Base-by-base conservation (phyloP, 2,329 filamentous ascomycete genomes). In the Aspergillus awamori region DNA sequence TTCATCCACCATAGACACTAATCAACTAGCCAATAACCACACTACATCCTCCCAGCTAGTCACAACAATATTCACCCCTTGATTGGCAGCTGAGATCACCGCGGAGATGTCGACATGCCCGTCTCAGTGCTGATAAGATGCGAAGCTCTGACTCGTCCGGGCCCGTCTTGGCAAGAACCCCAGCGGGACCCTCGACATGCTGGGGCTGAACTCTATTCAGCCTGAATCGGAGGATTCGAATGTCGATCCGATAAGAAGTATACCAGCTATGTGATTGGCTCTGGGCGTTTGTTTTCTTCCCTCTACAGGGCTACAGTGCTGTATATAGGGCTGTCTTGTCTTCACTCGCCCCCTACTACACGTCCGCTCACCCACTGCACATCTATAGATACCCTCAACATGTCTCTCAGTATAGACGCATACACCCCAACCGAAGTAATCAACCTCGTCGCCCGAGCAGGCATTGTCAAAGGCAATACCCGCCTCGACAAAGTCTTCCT, bases 401-500 rank as follows among this genome's bases (percentile, higher is more conserved):
- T 65, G 63, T 30, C 61, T 1, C n/a, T 62, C 20, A 60, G 53
- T 3, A 66, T 77, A 48, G 72, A 82, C 60, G 73, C 80, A 4
- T 82, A 82, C 67, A 80, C 80, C 4, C 80, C 82, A 0, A 66
- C 70, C 13, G 79, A 86, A 72, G 80, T 83, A 38, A 80, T 80
- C 7, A 82, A 85, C 71, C 72, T 84, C 15, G 76, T 83, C 59
- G 80, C 79, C 1, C 78, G 81, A 10, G 76, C 80, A n/a, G 84
- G 83, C 5, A 75, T 76, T 26, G 76, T 76, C 57, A 86, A 86
- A 68, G 82, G 81, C 8, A 78, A 81, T 58, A 85, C 82, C 81
- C 76, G 82, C 8, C 71, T 80, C 4, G 80, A 84, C 67, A 85
- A 85, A 64, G 75, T 84, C 43, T 84, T 85, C 64, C 66, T 83